Conservation (phyloP, 345 rosid species). For the Brassica cretica region DNA sequence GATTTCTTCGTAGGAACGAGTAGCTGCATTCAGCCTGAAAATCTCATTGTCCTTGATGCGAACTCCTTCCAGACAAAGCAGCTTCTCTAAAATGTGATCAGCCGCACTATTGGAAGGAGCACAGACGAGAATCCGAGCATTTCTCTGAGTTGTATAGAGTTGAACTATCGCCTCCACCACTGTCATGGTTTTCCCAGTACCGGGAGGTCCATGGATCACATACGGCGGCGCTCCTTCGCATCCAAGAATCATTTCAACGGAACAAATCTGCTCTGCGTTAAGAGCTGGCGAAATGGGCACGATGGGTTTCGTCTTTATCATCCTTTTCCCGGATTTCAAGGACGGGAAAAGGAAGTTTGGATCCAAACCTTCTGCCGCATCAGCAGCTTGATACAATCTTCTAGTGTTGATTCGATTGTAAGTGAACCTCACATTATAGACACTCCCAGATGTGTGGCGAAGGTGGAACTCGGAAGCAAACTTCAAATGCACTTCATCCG, state of each 20-base stretch:
- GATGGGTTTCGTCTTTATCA: constrained; percentile 49
- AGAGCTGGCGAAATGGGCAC: constrained; percentile 61
- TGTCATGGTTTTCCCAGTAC: constrained; percentile 94
- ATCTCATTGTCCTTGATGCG: constrained; percentile 56
- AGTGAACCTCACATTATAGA: constrained; percentile 70
- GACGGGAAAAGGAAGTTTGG: constrained; percentile 65
- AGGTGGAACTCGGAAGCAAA: constrained; percentile 60
- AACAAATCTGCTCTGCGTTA: constrained; percentile 75
- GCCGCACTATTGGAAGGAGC: constrained; percentile 95
- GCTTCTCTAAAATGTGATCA: constrained; percentile 73
- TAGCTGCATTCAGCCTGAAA: constrained; percentile 83
- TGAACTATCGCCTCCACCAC: constrained; percentile 82
- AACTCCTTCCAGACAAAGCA: constrained; percentile 51
- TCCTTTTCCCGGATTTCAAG: constrained; percentile 43
- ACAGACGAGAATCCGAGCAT: constrained; percentile 72
- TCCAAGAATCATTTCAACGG: constrained; percentile 77
- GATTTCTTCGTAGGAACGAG: constrained; percentile 70
- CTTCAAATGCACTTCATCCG: constrained; percentile 76
- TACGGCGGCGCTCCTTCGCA: constrained; percentile 87
- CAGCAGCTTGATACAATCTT: constrained; percentile 74
- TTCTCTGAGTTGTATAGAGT: constrained; percentile 47
- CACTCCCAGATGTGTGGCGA: constrained; percentile 47
- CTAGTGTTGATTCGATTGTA: constrained; percentile 69
- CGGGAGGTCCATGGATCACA: constrained; percentile 91
- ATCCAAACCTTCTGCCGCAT: constrained; percentile 57